phyloP scores from a whole-genome alignment of 768 basidiomycete genomes.

The Rhizopogon vinicolor region DNA sequence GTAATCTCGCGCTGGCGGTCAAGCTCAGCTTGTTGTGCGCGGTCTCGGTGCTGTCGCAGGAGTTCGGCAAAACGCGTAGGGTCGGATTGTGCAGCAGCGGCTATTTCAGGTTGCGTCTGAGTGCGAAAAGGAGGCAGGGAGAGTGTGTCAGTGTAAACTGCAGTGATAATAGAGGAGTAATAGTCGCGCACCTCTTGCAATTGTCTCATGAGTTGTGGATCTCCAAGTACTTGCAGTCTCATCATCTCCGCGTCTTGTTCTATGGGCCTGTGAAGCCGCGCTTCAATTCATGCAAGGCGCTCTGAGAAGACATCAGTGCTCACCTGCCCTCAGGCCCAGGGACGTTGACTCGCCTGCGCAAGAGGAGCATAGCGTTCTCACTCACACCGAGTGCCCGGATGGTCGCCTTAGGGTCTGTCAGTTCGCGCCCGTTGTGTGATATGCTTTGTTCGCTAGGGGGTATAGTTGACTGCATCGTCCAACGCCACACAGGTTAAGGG shows the following conservation, averaged over 20 bases:
- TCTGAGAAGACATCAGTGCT: background rate
- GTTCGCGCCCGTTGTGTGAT: slow-evolving; percentile 59
- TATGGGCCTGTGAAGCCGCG: slow-evolving; percentile 40
- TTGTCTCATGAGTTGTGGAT: slow-evolving; percentile 75
- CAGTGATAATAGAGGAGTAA: background rate
- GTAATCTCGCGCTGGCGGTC: slow-evolving; percentile 58
- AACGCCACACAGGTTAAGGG: background rate
- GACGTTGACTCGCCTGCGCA: slow-evolving; percentile 54
- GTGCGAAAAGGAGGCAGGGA: background rate
- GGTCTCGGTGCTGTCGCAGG: slow-evolving; percentile 54
- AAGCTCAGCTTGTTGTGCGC: slow-evolving; percentile 49
- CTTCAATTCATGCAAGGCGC: background rate
- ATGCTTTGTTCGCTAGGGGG: slow-evolving; percentile 70
- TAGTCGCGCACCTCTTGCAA: slow-evolving; percentile 53
- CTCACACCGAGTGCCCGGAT: slow-evolving; percentile 60
- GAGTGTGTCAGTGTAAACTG: background rate
- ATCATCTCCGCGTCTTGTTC: slow-evolving; percentile 88
- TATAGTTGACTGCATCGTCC: slow-evolving; percentile 59
- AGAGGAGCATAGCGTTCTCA: slow-evolving; percentile 58
- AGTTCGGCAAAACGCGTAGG: slow-evolving; percentile 75
- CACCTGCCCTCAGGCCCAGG: slow-evolving; percentile 36
- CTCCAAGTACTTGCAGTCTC: slow-evolving; percentile 81
- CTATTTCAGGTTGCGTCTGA: slow-evolving; percentile 81
- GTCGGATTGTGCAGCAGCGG: slow-evolving; percentile 60
- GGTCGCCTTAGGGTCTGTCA: slow-evolving; percentile 62